phyloP scores from a whole-genome alignment of 2,329 filamentous ascomycete species.

The Nannizzia gypsea region DNA sequence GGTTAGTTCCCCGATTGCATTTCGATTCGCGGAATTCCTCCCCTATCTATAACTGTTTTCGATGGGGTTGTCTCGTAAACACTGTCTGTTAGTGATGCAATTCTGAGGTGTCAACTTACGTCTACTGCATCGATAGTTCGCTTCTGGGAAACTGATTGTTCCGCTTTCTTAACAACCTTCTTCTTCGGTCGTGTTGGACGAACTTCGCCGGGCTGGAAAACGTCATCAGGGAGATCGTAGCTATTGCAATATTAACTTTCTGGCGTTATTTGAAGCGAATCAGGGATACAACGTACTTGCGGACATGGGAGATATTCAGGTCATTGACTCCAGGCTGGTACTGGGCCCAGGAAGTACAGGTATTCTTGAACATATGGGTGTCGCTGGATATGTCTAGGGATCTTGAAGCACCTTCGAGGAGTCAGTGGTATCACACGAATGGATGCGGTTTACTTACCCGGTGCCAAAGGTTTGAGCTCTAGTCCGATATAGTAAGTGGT shows the following conservation, averaged over 20 bases:
- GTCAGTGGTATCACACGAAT: slow-evolving; percentile 22
- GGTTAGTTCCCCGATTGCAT: slow-evolving; percentile 7
- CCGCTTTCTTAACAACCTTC: slow-evolving; percentile 33
- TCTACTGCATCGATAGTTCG: slow-evolving; percentile 31
- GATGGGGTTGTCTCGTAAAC: neutral
- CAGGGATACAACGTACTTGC: slow-evolving; percentile 53
- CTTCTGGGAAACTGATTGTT: slow-evolving; percentile 24
- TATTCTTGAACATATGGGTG: slow-evolving; percentile 75
- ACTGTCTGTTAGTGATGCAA: slow-evolving; percentile 6
- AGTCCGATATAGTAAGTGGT: slow-evolving; percentile 92
- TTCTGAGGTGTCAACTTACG: slow-evolving; percentile 26
- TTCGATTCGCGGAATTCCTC: neutral
- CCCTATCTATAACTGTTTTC: neutral
- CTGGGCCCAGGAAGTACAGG: slow-evolving; percentile 62
- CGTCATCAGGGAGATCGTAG: slow-evolving; percentile 76
- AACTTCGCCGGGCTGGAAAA: slow-evolving; percentile 68
- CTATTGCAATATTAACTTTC: slow-evolving; percentile 37
- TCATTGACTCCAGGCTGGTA: slow-evolving; percentile 66
- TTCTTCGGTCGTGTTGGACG: slow-evolving; percentile 52
- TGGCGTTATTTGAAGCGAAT: neutral
- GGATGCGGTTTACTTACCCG: slow-evolving; percentile 45
- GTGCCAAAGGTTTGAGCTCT: slow-evolving; percentile 58
- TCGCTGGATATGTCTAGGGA: slow-evolving; percentile 53
- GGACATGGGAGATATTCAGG: slow-evolving; percentile 69
- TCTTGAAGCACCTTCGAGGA: slow-evolving; percentile 31